These are phyloP conservation scores for Macadamia tetraphylla DNA, from an alignment of 164 flowering plant species.

Conservation along the genomic window DNA sequence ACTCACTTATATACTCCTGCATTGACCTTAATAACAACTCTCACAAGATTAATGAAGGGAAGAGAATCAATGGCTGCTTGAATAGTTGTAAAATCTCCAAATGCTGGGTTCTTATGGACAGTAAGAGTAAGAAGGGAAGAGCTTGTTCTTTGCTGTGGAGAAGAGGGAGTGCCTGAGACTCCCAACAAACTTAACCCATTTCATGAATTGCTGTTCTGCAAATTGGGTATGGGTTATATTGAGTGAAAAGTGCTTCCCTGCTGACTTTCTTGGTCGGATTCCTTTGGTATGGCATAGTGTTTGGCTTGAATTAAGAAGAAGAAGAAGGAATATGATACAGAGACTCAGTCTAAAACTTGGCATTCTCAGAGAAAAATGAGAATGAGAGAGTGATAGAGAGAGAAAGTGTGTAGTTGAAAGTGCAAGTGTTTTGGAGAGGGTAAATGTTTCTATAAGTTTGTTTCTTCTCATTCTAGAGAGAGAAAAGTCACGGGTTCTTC, in stretches of 20 bases:
- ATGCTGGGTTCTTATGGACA: slow-evolving; percentile 52
- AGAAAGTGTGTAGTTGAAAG: not conserved
- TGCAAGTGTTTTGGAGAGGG: not conserved
- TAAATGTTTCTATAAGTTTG: not conserved
- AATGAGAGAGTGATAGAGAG: slow-evolving; percentile 7
- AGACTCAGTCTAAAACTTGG: slow-evolving; percentile 17
- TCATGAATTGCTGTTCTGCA: slow-evolving; percentile 81
- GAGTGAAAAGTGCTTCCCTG: slow-evolving; percentile 15
- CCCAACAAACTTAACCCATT: slow-evolving; percentile 87
- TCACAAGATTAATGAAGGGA: slow-evolving; percentile 69
- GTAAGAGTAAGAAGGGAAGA: slow-evolving; percentile 79
- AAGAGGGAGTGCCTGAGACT: slow-evolving; percentile 69
- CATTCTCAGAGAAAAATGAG: slow-evolving; percentile 15
- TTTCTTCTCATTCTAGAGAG: slow-evolving; percentile 12
- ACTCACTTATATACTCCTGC: slow-evolving; percentile 91
- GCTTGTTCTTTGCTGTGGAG: slow-evolving; percentile 66
- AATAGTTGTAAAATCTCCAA: slow-evolving; percentile 78
- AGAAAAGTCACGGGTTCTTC: slow-evolving; percentile 62
- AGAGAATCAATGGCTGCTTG: slow-evolving; percentile 93
- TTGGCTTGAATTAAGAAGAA: slow-evolving; percentile 26
- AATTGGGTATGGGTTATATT: slow-evolving; percentile 48
- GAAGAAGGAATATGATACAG: slow-evolving; percentile 27
- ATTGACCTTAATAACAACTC: slow-evolving; percentile 84
- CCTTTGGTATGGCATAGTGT: slow-evolving; percentile 47
- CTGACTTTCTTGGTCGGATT: slow-evolving; percentile 27